Evolutionary conservation across 2,329 filamentous ascomycete genomes (phyloP), one percentile per base, ranked within the genome.

Genomic region (Stagonosporopsis chrysanthemi): DNA sequence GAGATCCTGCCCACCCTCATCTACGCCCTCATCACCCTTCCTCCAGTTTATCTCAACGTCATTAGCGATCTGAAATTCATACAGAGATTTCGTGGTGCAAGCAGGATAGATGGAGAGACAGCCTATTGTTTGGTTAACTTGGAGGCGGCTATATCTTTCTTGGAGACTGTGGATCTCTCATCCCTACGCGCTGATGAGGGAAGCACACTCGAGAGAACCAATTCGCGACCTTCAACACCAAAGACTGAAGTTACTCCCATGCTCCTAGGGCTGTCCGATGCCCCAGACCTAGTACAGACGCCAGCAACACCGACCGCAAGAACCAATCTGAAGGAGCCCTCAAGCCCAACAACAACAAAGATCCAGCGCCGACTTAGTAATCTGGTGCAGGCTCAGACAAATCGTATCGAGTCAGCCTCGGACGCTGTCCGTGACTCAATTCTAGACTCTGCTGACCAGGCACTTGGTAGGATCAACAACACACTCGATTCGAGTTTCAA

Each of bases 1-100:
- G 95, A 98, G 77, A 96, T 99, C 52, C 88, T 99, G 75, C 95
- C 95, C 0, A 97, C 96, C 76, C 84, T 99, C 61, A 99, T 99
- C 60, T 99, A 96, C 79, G 91, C 92, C 0, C 84, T 99, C 58
- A 96, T 99, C 72, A 97, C 92, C 2, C 89, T 93, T 41, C 89
- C 92, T 0, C 90, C 93, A 0, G 90, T 95, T 75, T 86, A 88
- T 31, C 88, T 98, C 44, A 91, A 93, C 74, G 89, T 93, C 52
- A 92, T 97, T 70, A 98, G 94, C 80, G 96, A 99, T 74, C 82
- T 96, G n/a, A 87, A 90, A 66, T 99, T 98, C 74, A 92, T 98
- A 64, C 93, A 98, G 73, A 83, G 90, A 60, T 99, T 99, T 74
- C 87, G 95, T 53, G 91, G 91, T 74, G 86, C 91, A 49, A 88